These are phyloP conservation scores for Rhodotorula sphaerocarpa DNA, from an alignment of 768 basidiomycete genomes.

Conservation along the genomic window DNA sequence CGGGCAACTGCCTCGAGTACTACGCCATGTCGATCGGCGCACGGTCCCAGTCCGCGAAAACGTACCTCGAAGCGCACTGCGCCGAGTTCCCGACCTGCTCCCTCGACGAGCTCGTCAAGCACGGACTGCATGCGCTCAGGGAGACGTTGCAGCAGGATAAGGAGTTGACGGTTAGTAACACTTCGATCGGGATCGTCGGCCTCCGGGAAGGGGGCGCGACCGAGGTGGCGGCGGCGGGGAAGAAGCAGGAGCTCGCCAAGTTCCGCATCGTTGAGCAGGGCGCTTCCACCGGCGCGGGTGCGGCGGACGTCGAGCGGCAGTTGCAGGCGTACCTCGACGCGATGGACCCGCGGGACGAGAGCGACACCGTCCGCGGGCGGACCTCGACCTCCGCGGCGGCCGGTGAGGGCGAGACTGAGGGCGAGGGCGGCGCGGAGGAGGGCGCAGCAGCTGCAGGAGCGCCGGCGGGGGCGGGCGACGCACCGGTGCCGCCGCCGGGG, in stretches of 20 bases:
- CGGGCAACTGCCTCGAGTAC: slow-evolving; percentile 95
- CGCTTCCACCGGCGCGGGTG: too few species aligned
- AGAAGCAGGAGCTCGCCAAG: slow-evolving; percentile 48
- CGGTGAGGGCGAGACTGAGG: background rate
- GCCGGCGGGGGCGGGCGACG: background rate
- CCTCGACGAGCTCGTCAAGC: slow-evolving; percentile 78
- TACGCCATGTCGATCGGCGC: slow-evolving; percentile 98
- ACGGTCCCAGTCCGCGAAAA: slow-evolving; percentile 95
- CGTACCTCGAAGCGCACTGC: slow-evolving; percentile 91
- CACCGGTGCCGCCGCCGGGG: background rate
- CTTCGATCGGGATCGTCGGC: slow-evolving; percentile 87
- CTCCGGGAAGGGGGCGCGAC: background rate
- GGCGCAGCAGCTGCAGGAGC: background rate
- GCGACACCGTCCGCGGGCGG: too few species aligned
- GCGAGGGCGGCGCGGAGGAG: background rate
- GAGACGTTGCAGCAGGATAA: slow-evolving; percentile 99
- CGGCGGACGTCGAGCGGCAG: slow-evolving; percentile 57
- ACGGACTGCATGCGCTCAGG: slow-evolving; percentile 86
- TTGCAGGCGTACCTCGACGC: slow-evolving; percentile 66
- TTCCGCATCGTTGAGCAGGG: slow-evolving; percentile 89
- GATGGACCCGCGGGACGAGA: slow-evolving; percentile 52
- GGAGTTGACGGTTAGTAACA: slow-evolving; percentile 84
- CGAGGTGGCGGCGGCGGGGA: slow-evolving; percentile 7
- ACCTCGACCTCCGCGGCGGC: background rate
- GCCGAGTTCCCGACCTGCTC: slow-evolving; percentile 75